Conservation (phyloP, 2,329 filamentous ascomycete genomes). For the Colletotrichum scovillei region DNA sequence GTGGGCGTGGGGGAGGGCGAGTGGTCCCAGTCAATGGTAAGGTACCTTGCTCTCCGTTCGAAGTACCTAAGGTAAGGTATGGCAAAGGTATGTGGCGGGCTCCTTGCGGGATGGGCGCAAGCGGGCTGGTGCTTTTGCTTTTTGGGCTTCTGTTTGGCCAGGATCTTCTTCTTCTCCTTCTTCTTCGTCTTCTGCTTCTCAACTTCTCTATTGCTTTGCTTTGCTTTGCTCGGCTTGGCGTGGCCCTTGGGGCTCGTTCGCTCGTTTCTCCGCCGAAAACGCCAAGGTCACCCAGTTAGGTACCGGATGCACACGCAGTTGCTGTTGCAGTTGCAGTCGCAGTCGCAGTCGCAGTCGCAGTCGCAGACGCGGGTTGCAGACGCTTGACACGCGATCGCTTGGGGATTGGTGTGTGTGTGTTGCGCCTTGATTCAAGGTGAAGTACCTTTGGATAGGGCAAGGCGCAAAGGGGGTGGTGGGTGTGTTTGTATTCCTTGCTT, state of each 20-base stretch:
- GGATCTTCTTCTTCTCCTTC: neutral
- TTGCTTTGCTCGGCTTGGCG: no score
- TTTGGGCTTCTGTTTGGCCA: neutral
- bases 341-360: conserved; percentile 6
- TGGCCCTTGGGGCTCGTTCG: conserved; percentile 1
- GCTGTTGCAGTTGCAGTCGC: neutral
- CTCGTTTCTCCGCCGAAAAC: conserved; percentile 34
- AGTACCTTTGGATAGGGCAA: neutral
- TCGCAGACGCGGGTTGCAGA: conserved; percentile 18
- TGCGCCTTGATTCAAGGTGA: neutral
- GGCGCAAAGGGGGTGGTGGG: neutral
- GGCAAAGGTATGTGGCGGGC: conserved; percentile 23
- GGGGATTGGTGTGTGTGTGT: neutral
- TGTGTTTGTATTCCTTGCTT: neutral
- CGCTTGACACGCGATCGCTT: conserved; percentile 24
- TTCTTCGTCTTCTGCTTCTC: neutral
- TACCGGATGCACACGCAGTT: conserved; percentile 13
- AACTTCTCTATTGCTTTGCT: no score
- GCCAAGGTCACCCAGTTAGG: neutral
- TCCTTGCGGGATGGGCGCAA: conserved; percentile 30
- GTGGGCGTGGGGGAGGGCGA: neutral
- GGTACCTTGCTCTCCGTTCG: no score
- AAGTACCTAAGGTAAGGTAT: neutral
- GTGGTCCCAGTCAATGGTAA: neutral
- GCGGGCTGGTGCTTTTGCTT: conserved; percentile 24